Conservation (phyloP, 2,329 filamentous ascomycete species). For the Aspergillus candidus region DNA sequence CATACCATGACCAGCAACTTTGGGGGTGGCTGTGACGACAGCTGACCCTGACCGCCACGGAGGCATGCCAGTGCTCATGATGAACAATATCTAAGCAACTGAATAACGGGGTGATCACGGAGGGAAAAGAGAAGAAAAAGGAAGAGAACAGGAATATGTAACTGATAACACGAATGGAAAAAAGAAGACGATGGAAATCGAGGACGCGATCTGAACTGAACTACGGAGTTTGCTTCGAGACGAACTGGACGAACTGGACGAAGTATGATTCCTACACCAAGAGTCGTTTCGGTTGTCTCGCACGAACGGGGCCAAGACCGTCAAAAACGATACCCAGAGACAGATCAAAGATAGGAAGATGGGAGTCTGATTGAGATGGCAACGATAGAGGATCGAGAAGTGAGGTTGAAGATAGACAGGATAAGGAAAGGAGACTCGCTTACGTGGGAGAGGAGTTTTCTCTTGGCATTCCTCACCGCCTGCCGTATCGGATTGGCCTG, state of each 20-base stretch:
- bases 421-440: no score
- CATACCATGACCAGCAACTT: constrained; percentile 32
- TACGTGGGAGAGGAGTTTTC: no score
- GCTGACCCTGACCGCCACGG: constrained; percentile 34
- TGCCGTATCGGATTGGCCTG: no score
- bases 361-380: no score
- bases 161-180: background rate
- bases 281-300: background rate
- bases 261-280: constrained; percentile 11
- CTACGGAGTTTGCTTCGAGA: constrained; percentile 14
- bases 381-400: no score
- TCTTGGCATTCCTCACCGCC: no score
- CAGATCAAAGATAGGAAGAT: no score
- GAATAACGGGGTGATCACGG: constrained; percentile 7
- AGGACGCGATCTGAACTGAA: constrained; percentile 7
- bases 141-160: constrained; percentile 8
- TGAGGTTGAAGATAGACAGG: no score
- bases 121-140: constrained; percentile 11
- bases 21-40: constrained; percentile 21
- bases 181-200: constrained; percentile 12
- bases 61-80: constrained; percentile 36
- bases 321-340: no score
- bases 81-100: constrained; percentile 14
- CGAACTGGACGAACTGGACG: constrained; percentile 6
- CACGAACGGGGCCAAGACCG: no score